Base-by-base conservation (phyloP, 73 alveolate species). In the Symbiodinium pilosum region DNA sequence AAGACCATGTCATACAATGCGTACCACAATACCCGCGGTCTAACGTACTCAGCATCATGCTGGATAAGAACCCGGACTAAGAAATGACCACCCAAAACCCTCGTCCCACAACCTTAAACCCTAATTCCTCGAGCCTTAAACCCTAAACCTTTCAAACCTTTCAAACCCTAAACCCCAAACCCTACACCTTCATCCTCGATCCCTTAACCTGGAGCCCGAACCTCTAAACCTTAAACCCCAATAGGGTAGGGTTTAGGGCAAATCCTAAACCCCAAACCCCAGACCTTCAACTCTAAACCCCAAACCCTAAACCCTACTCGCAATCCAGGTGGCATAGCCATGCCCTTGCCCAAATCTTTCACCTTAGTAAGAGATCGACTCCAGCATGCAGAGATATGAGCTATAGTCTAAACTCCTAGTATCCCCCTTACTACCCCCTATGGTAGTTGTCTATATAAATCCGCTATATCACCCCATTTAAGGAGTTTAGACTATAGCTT, bases 291-390 rank as follows among this genome's bases (percentile, higher is more conserved):
- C 75, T 26, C 75, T 56, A 20, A 26, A 30, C 75, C n/a, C n/a
- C n/a, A n/a, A 56, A 7, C 75, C 75, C 32, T 2, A 2, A 56
- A 56, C 75, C 75, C 32, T 56, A 34, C 75, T 18, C 36, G 36
- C 28, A 47, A 6, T 26, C 75, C 68, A 64, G 59, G 39, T 8
- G 39, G 36, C 98, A 93, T 93, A 68, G 99, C 99, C 99, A 99
- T 99, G 99, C 99, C 99, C 99, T 99, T 99, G 52, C 99, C 99
- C 87, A 99, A 99, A 99, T 99, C 99, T 95, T 99, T 99, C 56
- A 99, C 99, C 99, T 91, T 32, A 16, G 86, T 0, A 34, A 54
- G 16, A 21, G 71, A 21, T 2, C 26, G 30, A 2, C n/a, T 30
- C 26, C 6, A 7, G 71, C n/a, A 2, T 54, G 16, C 6, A 54